Evolutionary conservation across 768 basidiomycete genomes (phyloP), one percentile per base, ranked within the genome.

Genomic region (Pulveroboletus sp.): DNA sequence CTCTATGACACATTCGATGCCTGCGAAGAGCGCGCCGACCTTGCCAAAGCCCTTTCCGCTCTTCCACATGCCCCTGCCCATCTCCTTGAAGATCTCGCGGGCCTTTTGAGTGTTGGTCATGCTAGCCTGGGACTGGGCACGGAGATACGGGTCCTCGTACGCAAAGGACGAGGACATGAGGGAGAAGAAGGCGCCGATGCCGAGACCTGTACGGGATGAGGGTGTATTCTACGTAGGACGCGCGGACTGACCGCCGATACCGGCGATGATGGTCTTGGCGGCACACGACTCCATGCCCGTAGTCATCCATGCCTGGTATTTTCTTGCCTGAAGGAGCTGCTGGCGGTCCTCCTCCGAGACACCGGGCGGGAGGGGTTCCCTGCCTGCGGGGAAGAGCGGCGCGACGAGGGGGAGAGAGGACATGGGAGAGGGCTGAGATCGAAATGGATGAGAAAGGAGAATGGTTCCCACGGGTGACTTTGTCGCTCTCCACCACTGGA

Each of bases 151-250:
- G 66, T 97, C 94, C 67, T 97, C 95, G 64, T 96, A 95, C 29
- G 87, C 86, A 65, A 98, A 94, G 24, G 93, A 91, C 17, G 93
- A 76, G 29, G 89, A 91, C 95, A 98, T 97, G 51, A 97, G 77
- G 2, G 93, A 92, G 73, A 98, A 91, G 76, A 97, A 93, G 27
- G 86, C 93, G 51, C 95, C 95, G 36, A 96, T 79, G 11, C 80
- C 94, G 58, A 98, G 83, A 40, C 95, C 94, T 96, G 55, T 22
- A 10, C 10, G 23, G 31, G 22, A 26, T 30, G 27, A 50, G 20
- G 10, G 38, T 19, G 34, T 5, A n/a, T 31, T 17, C 5, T n/a
- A n/a, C n/a, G n/a, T n/a, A n/a, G n/a, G n/a, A n/a, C n/a, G n/a
- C n/a, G n/a, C n/a, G n/a, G n/a, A 73, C 85, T 62, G 61, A 93